Base-by-base conservation (phyloP, 371 early-diverging fungal species). In the Syncephalastrum contaminatum region DNA sequence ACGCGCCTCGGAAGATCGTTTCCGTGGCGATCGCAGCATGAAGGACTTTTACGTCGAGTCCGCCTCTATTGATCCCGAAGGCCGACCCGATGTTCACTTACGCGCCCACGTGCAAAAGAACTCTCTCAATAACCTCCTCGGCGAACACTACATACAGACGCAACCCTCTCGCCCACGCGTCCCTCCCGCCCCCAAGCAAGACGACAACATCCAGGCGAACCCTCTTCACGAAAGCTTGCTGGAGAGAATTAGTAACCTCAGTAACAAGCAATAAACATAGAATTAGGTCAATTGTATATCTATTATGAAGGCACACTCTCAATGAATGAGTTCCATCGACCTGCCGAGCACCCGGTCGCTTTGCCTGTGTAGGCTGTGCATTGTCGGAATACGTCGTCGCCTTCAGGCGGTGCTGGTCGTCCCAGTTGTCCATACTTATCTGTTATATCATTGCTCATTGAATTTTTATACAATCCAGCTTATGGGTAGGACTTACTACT, bases 31-130 rank as follows among this genome's bases (percentile, higher is more conserved):
- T 44, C 58, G 78, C 55, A 44, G 64, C 51, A 60, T 85, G 49
- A 84, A 82, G 52, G 72, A 72, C 1, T 87, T 87, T 74, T 88
- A 85, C 51, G 87, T 89, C 16, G 72, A 77, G 51, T 76, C 73
- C 22, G 88, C 87, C 12, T 70, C 72, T 40, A 73, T 88, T 47
- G 82, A 87, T 58, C 66, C 61, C 13, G 75, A 85, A 54, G 88
- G 89, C 25, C 80, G 75, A 51, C 89, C 88, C 41, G 63, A 66
- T 21, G 84, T 46, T 46, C 24, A 43, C 10, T 41, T 30, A 30
- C 36, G 36, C 36, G 36, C 36, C 36, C 30, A 51, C n/a, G 44
- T 58, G 39, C 21, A 51, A 47, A 48, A 48, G 40, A 30, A 25
- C 19, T n/a, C 30, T 25, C n/a, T 49, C 51, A 19, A 30, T 8